Evolutionary conservation across 805 yeast genomes (phyloP), one percentile per base, ranked within the genome.

Genomic region (Myxozyma mucilagina): DNA sequence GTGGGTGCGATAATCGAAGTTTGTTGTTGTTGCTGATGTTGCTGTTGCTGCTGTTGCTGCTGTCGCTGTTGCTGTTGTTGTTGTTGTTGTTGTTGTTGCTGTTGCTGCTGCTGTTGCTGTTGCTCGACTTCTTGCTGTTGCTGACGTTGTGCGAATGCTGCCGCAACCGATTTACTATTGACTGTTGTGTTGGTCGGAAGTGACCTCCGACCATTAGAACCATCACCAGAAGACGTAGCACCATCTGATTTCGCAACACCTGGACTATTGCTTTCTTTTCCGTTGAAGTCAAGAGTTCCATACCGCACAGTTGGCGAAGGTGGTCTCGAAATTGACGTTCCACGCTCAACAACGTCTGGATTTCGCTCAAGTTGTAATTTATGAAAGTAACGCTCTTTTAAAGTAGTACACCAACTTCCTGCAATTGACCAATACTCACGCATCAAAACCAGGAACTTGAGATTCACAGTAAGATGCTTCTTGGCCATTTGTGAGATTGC

Each of bases 361-460:
- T 63, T 57, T 29, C 60, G 47, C 51, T 53, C 64, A 14, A 61
- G 47, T 57, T 61, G 67, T 13, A 63, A 53, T 52, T 61, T 63
- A 42, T 63, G 67, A 43, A 66, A 63, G 53, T 73, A 73, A 24
- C 74, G 66, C 24, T 71, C 73, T 52, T 73, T 71, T 39, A 73
- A 66, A 11, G 68, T 67, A 29, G 71, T 65, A 57, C 76, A 73
- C 76, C 76, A 73, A 20, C 72, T 69, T 3, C 73, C 72, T 5
- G 73, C 75, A 45, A 71, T 69, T 35, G 67, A 67, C 76, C 76
- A 73, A 56, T 72, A 74, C 16, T 72, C 74, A 16, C 73, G 65
- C 65, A 73, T 55, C 18, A 61, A 59, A 20, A 73, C 72, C 47
- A 73, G 59, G 24, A 73, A 62, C 51, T 65, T 65, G 39, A 73